A percentile compares a stretch with the other conserved stretches of the same genome.
phyloP scores from a whole-genome alignment of 2,329 filamentous ascomycete genomes.

The Colletotrichum australisinense region DNA sequence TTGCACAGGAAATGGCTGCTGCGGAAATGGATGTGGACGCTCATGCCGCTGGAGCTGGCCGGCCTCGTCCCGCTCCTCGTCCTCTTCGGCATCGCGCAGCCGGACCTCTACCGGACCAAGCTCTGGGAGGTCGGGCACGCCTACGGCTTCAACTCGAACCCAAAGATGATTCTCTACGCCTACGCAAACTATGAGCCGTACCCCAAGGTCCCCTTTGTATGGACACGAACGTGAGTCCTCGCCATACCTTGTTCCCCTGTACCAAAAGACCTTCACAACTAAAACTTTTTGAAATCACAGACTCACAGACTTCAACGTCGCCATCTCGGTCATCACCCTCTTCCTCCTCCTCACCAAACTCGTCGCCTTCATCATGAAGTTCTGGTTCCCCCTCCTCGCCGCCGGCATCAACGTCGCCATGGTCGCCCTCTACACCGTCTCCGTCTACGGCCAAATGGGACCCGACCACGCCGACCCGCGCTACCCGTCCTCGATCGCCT shows the following conservation, averaged over 20 bases:
- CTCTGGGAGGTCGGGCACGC: constrained; percentile 80
- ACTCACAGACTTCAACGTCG: constrained; percentile 80
- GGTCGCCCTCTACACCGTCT: constrained; percentile 72
- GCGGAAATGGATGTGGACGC: constrained; percentile 68
- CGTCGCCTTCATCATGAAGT: constrained; percentile 76
- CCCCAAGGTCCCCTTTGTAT: constrained; percentile 74
- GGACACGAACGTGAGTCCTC: constrained; percentile 75
- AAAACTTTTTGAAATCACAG: constrained; percentile 51
- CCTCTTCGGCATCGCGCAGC: constrained; percentile 77
- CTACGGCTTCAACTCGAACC: constrained; percentile 80
- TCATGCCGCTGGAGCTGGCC: constrained; percentile 75
- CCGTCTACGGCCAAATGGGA: constrained; percentile 77
- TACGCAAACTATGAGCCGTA: constrained; percentile 77
- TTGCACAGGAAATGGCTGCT: constrained; percentile 70
- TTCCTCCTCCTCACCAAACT: constrained; percentile 81
- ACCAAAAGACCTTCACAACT: neutral
- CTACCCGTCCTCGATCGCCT: constrained; percentile 72
- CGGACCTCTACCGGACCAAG: constrained; percentile 76
- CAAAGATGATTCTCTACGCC: constrained; percentile 75
- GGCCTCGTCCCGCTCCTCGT: constrained; percentile 74
- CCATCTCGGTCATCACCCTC: constrained; percentile 79
- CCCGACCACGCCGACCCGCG: constrained; percentile 77
- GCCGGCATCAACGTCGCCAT: constrained; percentile 68
- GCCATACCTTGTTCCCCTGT: constrained; percentile 8
- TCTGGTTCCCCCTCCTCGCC: constrained; percentile 76